Evolutionary conservation across 2,329 filamentous ascomycete genomes (phyloP), one percentile per base, ranked within the genome.

Genomic region (Verticillium isaacii): DNA sequence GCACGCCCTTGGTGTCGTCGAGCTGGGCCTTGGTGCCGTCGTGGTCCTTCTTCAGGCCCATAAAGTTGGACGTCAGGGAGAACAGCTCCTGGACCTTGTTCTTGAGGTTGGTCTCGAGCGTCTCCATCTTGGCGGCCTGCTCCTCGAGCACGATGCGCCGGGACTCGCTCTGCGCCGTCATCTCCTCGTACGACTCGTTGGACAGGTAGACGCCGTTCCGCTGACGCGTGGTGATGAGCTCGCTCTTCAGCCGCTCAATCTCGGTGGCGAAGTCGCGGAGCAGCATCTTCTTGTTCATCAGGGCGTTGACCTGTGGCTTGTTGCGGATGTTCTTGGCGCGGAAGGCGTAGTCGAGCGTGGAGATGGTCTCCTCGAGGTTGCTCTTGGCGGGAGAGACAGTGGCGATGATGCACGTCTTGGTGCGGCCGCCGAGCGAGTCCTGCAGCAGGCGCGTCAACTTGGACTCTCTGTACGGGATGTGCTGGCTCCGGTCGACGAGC

Each of bases 351-450:
- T 99, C 95, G 1, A 99, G 83, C 0, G 96, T 99, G 0, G 95
- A 98, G 63, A 99, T 98, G 0, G 96, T 99, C 75, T 99, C 95
- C 71, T 99, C 95, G 1, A 99, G 81, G 69, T 98, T 99, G 75
- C 89, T 93, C 75, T 95, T 96, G 8, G 93, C 92, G 1, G 95
- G 93, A 2, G 95, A 98, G 50, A 99, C 85, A 0, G 95, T 99
- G 6, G 95, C 95, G 70, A 99, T 98, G 67, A 99, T 99, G 79
- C 95, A 99, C 0, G 95, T 99, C 73, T 99, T 99, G 1, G 96
- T 99, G 59, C 90, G 87, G 3, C 95, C 95, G 64, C 95, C 95
- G 0, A 99, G 85, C 0, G 96, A 99, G 73, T 99, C 96, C 36
- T 59, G 58, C 32, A 59, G 29, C 4, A 99, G 80, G 23, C 95